A percentile compares a stretch with the other conserved stretches of the same genome.
Conservation (phyloP, 352 stramenopile genomes). For the Stephanocyclus meneghinianus region DNA sequence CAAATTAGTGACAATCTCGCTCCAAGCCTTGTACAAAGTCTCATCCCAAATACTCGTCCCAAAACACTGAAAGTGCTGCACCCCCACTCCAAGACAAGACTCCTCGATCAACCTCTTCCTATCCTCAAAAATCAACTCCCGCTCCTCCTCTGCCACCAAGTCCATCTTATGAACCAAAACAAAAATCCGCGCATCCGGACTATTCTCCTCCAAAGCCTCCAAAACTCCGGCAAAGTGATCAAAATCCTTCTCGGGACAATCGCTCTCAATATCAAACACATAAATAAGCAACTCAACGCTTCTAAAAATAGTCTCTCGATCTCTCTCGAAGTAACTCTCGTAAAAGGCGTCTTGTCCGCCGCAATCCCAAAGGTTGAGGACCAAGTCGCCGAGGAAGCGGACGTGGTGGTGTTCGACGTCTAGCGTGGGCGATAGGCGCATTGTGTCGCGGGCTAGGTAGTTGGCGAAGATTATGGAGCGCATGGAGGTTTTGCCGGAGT, state of each 20-base stretch:
- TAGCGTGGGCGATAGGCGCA: conserved; percentile 92
- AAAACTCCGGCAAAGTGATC: conserved; percentile 95
- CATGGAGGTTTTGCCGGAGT: conserved; percentile 98
- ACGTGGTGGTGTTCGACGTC: conserved; percentile 88
- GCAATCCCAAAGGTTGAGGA: conserved; percentile 99
- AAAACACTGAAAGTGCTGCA: conserved; percentile 89
- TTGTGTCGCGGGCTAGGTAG: conserved; percentile 97
- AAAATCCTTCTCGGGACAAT: conserved; percentile 93
- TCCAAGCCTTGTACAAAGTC: conserved; percentile 98
- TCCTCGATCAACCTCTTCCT: conserved; percentile 91
- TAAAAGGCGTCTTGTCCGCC: conserved; percentile 99
- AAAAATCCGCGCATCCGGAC: conserved; percentile 97
- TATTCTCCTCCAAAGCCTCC: conserved; percentile 98
- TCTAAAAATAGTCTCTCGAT: conserved; percentile 99
- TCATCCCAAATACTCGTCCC: conserved; percentile 99
- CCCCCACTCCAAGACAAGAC: conserved; percentile 81
- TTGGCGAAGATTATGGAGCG: conserved; percentile 99
- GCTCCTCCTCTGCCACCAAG: conserved; percentile 87
- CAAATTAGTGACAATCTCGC: conserved; percentile 98
- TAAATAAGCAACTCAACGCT: conserved; percentile 98
- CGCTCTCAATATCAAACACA: conserved; percentile 98
- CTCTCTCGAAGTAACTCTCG: conserved; percentile 98
- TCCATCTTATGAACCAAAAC: conserved; percentile 99
- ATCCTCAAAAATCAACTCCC: conserved; percentile 92
- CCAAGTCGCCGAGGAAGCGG: conserved; percentile 95